Conservation (phyloP, 1,139 yeast species). For the Geotrichum histeridarum region DNA sequence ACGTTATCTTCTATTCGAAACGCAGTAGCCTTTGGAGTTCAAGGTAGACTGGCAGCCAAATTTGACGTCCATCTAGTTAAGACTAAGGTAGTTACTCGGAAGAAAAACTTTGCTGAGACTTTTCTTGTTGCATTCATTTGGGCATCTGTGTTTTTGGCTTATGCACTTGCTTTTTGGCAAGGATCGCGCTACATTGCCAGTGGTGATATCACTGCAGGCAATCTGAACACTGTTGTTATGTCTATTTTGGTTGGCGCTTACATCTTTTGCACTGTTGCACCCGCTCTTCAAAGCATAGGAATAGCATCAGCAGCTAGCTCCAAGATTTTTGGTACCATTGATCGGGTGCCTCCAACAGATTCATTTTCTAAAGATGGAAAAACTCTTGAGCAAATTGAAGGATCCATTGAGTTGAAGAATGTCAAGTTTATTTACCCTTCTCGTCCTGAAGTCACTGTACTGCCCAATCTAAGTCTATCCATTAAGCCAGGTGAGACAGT, state of each 20-base stretch:
- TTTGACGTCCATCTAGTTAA: constrained; percentile 30
- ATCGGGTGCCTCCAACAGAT: constrained; percentile 40
- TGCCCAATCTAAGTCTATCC: constrained; percentile 56
- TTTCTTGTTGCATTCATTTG: constrained; percentile 38
- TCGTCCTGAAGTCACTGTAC: constrained; percentile 67
- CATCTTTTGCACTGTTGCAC: constrained; percentile 41
- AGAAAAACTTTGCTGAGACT: constrained; percentile 32
- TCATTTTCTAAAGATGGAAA: constrained; percentile 33
- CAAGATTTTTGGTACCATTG: constrained; percentile 42
- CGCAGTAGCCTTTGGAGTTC: constrained; percentile 44
- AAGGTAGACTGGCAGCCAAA: constrained; percentile 36
- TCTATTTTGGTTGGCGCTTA: constrained; percentile 44
- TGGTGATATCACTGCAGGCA: constrained; percentile 34
- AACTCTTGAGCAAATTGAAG: constrained; percentile 37
- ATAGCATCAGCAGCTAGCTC: constrained; percentile 41
- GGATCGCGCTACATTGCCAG: constrained; percentile 40
- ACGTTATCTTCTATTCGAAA: constrained; percentile 41
- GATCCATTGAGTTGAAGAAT: constrained; percentile 55
- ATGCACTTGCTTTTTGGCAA: constrained; percentile 44
- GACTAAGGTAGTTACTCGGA: constrained; percentile 25
- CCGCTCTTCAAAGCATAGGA: constrained; percentile 39
- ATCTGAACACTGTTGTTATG: constrained; percentile 37
- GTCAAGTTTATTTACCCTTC: constrained; percentile 80
- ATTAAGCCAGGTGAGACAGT: constrained; percentile 71
- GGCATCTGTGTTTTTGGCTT: constrained; percentile 36